Base-by-base conservation (phyloP, 164 flowering plant species). In the Umbellularia californica region DNA sequence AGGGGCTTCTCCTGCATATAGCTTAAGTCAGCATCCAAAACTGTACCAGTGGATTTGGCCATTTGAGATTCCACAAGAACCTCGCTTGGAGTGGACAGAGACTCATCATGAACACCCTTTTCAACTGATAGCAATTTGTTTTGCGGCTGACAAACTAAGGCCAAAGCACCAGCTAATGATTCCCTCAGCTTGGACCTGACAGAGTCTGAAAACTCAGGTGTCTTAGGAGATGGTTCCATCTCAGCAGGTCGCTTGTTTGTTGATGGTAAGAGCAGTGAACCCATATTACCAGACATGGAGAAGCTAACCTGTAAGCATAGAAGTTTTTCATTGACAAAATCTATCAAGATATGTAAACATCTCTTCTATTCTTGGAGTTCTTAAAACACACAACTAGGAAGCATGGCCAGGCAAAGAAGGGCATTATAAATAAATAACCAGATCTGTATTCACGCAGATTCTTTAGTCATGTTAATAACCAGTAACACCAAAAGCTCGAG, bases 111-210 rank as follows among this genome's bases (percentile, higher is more conserved):
- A 55, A 78, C 52, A 68, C 51, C 78, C 50, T 79, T 86, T 28
- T 52, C 84, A 19, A 2, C 58, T 70, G 47, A 50, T 58, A 74
- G n/a, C 35, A 77, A 55, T 64, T 79, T 81, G 24, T 78, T 84
- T 72, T 82, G 85, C 65, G 84, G 71, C 78, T 83, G 83, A 70
- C 74, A 75, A 66, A 85, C 97, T 87, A 94, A 79, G n/a, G 86
- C 88, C 82, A 94, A 73, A 17, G 98, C 87, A 82, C 85, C 84
- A 76, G 92, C 88, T 67, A 96, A 76, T 28, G 95, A 88, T 71
- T 96, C 98, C 79, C 95, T 87, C 83, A 96, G 82, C 80, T 94
- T 96, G 15, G 92, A 84, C 82, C 99, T 90, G 50, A 92, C 90
- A 52, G 88, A 84, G 27, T 86, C 97, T 77, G 69, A 81, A 58